Base-by-base conservation (phyloP, 176 grass and related monocot genomes). In the Otatea glauca region DNA sequence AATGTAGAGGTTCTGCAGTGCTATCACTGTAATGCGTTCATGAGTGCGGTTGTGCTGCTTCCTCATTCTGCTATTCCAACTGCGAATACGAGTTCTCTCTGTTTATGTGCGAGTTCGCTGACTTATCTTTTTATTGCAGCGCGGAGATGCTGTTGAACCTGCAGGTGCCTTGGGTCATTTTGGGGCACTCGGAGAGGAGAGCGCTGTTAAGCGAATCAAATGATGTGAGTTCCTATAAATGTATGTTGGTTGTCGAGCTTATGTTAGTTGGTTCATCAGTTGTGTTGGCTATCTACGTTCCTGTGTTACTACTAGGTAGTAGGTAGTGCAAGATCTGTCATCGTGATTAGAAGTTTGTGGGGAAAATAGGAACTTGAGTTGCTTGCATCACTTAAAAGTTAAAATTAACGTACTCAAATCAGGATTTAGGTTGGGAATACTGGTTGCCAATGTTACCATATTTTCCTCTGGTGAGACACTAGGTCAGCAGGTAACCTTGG, bases 171-270 rank as follows among this genome's bases (percentile, higher is more conserved):
- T 98, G 91, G 89, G 91, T 93, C 77, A 98, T 98, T 87, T 79
- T 98, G 75, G 92, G 92, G 47, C 95, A 98, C 49, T 98, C 95
- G 70, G 95, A 97, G 82, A 69, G 95, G 75, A 92, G 95, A 77
- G 68, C 72, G n/a, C 80, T 97, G 54, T 59, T 97, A 65, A 42
- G 71, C 8, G 95, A 97, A 93, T 94, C 95, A 72, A 94, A 74
- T 70, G 85, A 94, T 61, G 95, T 92, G 77, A 82, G 84, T 86
- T 32, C 13, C 17, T 54, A 24, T 58, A 6, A 21, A 77, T 14
- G 60, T 76, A 16, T 20, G 2, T 61, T 48, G 32, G 21, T 44
- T 62, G 25, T 61, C 74, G 32, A 72, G 61, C 79, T 56, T 72
- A 9, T 45, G 79, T 17, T 38, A 42, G 48, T 25, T 74, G 32